These are phyloP conservation scores for Quercus lobata DNA, from an alignment of 331 rosid genomes.

Conservation along the genomic window DNA sequence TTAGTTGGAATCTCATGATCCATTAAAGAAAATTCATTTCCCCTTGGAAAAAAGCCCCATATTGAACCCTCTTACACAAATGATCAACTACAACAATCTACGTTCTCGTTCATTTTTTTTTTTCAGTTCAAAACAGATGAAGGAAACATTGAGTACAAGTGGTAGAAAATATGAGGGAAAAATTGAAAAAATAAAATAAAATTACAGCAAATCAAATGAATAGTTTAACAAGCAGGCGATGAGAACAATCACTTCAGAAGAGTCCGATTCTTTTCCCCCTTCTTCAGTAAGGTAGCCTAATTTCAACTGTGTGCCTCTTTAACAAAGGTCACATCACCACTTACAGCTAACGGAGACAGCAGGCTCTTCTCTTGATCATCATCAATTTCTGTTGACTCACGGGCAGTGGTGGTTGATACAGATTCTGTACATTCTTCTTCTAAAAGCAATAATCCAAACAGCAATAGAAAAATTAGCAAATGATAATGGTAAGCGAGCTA, in stretches of 20 bases:
- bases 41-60: constrained; percentile 15
- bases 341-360: constrained; percentile 44
- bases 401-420: constrained; percentile 48
- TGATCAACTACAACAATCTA: constrained; percentile 5
- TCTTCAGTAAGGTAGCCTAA: background rate
- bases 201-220: constrained; percentile 17
- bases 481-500: constrained; percentile 5
- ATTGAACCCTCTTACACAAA: background rate
- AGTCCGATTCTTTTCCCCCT: background rate
- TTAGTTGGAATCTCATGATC: background rate
- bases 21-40: constrained; percentile 1
- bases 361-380: constrained; percentile 68
- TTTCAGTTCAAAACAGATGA: constrained; percentile 14
- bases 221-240: constrained; percentile 10
- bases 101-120: background rate
- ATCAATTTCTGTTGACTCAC: constrained; percentile 42
- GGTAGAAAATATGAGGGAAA: constrained; percentile 3
- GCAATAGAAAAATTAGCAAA: constrained; percentile 8
- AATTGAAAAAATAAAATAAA: constrained; percentile 3
- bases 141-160: constrained; percentile 9
- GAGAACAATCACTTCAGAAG: background rate
- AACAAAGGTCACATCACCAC: constrained; percentile 51
- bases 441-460: constrained; percentile 26
- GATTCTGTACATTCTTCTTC: constrained; percentile 69
- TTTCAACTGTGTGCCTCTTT: constrained; percentile 43